Conservation (phyloP, 2,329 filamentous ascomycete genomes). For the Aspergillus hortae region DNA sequence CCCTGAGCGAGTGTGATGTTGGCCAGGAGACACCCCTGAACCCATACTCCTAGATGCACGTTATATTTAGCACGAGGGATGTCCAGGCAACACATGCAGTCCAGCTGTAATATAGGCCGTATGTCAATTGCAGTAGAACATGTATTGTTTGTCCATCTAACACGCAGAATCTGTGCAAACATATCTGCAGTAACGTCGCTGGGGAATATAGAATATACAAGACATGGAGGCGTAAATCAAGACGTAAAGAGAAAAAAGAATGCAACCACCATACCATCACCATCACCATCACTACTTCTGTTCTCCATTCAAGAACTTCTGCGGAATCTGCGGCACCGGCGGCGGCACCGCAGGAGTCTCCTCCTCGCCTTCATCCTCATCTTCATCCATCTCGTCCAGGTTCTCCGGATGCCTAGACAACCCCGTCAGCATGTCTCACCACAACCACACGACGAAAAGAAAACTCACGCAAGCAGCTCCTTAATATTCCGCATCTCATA, state of each 20-base stretch:
- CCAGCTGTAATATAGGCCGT: too few relatives aligned
- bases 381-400: conserved; percentile 59
- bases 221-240: background rate
- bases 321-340: conserved; percentile 32
- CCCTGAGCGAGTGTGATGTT: too few relatives aligned
- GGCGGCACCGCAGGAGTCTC: conserved; percentile 21
- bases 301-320: conserved; percentile 22
- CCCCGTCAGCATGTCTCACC: conserved; percentile 7
- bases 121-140: too few relatives aligned
- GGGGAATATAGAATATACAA: background rate
- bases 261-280: background rate
- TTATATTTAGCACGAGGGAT: too few relatives aligned
- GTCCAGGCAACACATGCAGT: too few relatives aligned
- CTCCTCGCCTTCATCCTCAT: conserved; percentile 50
- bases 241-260: background rate
- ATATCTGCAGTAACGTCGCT: background rate
- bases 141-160: too few relatives aligned
- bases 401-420: conserved; percentile 58
- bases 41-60: too few relatives aligned
- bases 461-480: conserved; percentile 68
- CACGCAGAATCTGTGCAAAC: too few relatives aligned
- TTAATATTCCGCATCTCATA: conserved; percentile 99
- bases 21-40: too few relatives aligned
- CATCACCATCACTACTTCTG: conserved; percentile 12
- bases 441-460: background rate